Conservation (phyloP, 2,329 filamentous ascomycete genomes). For the Aspergillus udagawae region DNA sequence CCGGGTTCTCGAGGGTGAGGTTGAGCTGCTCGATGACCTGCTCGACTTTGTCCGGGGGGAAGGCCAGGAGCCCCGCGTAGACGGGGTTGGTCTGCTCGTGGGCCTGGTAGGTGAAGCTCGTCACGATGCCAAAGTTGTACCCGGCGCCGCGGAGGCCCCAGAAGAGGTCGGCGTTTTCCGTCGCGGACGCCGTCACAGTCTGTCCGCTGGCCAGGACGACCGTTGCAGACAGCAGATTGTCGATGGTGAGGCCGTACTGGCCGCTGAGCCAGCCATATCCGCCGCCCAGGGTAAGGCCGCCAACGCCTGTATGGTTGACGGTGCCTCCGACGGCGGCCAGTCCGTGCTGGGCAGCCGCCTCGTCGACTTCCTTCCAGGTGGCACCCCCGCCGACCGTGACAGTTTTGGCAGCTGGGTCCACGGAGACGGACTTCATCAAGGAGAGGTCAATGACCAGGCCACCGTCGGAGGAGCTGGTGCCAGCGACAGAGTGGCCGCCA, state of each 20-base stretch:
- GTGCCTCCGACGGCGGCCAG: constrained; percentile 61
- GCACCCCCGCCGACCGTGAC: constrained; percentile 53
- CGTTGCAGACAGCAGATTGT: constrained; percentile 42
- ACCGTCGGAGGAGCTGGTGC: constrained; percentile 50
- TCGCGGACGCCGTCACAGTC: constrained; percentile 36
- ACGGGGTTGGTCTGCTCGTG: constrained; percentile 31
- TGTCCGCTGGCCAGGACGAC: constrained; percentile 41
- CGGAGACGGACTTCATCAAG: constrained; percentile 48
- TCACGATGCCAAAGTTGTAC: constrained; percentile 45
- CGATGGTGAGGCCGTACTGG: constrained; percentile 52
- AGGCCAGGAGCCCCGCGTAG: constrained; percentile 32
- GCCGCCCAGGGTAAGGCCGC: constrained; percentile 55
- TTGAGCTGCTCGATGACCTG: constrained; percentile 20
- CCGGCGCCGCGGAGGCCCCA: constrained; percentile 47
- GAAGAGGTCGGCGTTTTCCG: constrained; percentile 47
- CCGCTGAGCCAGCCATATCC: constrained; percentile 57
- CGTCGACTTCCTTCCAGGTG: constrained; percentile 54
- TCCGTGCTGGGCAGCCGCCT: constrained; percentile 47
- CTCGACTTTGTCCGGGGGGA: constrained; percentile 22
- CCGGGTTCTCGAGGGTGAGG: constrained; percentile 54
- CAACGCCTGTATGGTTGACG: constrained; percentile 60
- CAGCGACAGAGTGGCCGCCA: constrained; percentile 48
- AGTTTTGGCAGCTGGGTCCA: constrained; percentile 45
- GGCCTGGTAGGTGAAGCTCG: constrained; percentile 41
- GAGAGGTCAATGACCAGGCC: constrained; percentile 57